Conservation (phyloP, 148 eudicot genomes). For the Fallopia convolvulus region DNA sequence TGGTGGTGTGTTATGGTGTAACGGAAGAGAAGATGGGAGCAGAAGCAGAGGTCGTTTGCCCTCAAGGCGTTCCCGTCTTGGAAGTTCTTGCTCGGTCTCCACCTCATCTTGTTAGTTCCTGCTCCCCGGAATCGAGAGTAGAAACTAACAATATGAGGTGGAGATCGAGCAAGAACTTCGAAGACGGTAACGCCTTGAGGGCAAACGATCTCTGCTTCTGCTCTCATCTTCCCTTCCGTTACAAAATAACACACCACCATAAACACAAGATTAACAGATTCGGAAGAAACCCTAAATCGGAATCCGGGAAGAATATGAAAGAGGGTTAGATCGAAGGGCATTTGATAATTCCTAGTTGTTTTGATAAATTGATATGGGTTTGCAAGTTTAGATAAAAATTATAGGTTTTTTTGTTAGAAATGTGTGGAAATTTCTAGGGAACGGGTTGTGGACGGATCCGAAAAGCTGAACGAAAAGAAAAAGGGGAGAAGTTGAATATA, state of each 20-base stretch:
- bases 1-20: no score
- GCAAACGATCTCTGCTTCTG: conserved; percentile 48
- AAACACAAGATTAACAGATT: neutral
- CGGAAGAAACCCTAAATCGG: neutral
- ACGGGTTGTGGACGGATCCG: conserved; percentile 6
- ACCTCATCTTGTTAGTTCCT: no score
- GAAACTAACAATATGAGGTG: no score
- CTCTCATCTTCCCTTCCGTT: conserved; percentile 36
- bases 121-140: no score
- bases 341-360: neutral
- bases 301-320: neutral
- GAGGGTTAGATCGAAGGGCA: neutral
- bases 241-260: conserved; percentile 11
- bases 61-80: no score
- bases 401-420: neutral
- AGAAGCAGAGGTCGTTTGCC: no score
- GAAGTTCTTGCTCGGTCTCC: no score
- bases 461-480: neutral
- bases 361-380: neutral
- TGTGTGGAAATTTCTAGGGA: neutral
- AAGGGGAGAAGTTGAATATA: conserved; percentile 3
- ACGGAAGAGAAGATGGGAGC: no score
- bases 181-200: no score
- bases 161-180: no score
- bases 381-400: neutral